Conservation (phyloP, 805 yeast genomes). For the Saturnispora kantuleensis region DNA sequence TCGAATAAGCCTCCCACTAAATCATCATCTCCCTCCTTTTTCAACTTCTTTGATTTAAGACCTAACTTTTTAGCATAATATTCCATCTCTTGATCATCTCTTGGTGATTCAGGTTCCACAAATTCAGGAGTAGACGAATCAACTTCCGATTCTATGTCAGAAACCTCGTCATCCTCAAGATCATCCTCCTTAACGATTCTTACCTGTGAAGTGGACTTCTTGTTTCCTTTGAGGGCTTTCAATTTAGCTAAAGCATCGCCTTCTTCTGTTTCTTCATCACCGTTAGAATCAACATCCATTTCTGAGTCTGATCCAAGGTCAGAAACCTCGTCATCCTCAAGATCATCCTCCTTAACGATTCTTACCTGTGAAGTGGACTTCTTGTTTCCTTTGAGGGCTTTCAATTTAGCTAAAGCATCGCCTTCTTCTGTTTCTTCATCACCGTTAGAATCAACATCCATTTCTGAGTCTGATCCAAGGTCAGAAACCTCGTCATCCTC, state of each 20-base stretch:
- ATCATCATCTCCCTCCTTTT: constrained; percentile 56
- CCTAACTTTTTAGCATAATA: constrained; percentile 82
- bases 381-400: constrained; percentile 30
- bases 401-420: constrained; percentile 24
- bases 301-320: constrained; percentile 1
- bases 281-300: constrained; percentile 18
- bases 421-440: constrained; percentile 11
- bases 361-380: constrained; percentile 16
- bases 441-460: constrained; percentile 17
- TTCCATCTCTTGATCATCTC: constrained; percentile 67
- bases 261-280: constrained; percentile 11
- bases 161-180: constrained; percentile 19
- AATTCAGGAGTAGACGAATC: neutral
- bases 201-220: constrained; percentile 10
- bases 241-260: constrained; percentile 22
- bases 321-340: constrained; percentile 13
- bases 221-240: constrained; percentile 31
- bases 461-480: constrained; percentile 10
- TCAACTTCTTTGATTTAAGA: constrained; percentile 44
- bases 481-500: constrained; percentile 15
- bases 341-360: constrained; percentile 23
- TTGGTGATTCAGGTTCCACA: constrained; percentile 1
- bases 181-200: constrained; percentile 27
- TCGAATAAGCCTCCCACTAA: constrained; percentile 72
- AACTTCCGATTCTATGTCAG: constrained; percentile 14